Evolutionary conservation across 31 red algal genomes (phyloP), one percentile per base, ranked within the genome.

Genomic region (Odonthalia washingtoniensis): DNA sequence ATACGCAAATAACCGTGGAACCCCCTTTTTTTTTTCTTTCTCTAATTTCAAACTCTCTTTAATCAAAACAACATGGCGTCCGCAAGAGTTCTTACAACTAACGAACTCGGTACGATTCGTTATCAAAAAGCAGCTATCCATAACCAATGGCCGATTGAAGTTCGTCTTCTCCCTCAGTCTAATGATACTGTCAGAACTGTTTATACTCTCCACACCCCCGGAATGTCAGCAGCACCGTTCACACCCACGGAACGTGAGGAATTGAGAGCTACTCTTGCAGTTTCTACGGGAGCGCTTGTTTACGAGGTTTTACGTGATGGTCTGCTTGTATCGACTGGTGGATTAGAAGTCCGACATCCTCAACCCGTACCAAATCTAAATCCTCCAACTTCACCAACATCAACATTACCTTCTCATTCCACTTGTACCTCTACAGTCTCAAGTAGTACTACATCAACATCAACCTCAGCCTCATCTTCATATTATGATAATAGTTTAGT

Each of bases 91-190:
- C 44, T 78, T 16, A 16, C 37, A 39, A 49, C 75, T 2, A 45
- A 21, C 24, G 75, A 78, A 30, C 35, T 82, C 40, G 78, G 78
- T 40, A 62, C 57, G 57, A 12, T 33, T 4, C 78, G 61, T 35
- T 82, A 82, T 62, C 46, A 4, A 40, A 34, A 37, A 49, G 78
- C 78, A 35, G 36, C 14, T 1, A 16, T 18, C 34, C 5, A 1
- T 33, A 4, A 3, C 12, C 52, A 14, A 37, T 82, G 78, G 78
- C 61, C 78, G n/a, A 62, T 82, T 31, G 33, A 82, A 26, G 26
- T 82, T 0, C 61, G 33, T 31, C 6, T 82, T 53, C 46, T 38
- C 40, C 61, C 16, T 35, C 36, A 31, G 3, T 6, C 1, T 5
- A 38, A 14, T 60, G 78, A 82, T 60, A 60, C 26, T 12, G 6